These are phyloP conservation scores for Myxozyma nipponensis DNA, from an alignment of 805 yeast genomes.

Conservation along the genomic window DNA sequence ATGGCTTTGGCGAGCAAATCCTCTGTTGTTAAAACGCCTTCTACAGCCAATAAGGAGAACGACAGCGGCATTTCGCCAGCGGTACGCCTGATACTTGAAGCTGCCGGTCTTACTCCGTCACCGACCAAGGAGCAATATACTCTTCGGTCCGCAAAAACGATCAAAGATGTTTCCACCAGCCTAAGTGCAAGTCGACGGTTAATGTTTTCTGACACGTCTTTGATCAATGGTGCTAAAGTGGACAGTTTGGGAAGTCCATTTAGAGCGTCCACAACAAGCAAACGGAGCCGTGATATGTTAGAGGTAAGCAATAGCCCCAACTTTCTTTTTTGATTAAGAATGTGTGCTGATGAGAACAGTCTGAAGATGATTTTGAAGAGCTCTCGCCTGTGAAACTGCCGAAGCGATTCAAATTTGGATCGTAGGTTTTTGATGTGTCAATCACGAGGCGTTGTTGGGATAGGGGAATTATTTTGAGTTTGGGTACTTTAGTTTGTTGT, in stretches of 20 bases:
- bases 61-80: constrained; percentile 1
- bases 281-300: background rate
- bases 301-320: background rate
- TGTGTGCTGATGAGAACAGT: background rate
- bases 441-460: background rate
- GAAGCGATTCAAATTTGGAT: constrained; percentile 4
- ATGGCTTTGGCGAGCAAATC: too few species aligned
- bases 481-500: background rate
- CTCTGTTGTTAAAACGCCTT: background rate
- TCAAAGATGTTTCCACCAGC: too few species aligned
- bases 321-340: background rate
- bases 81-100: background rate
- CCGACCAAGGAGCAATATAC: background rate
- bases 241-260: too few species aligned
- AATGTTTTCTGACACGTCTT: too few species aligned
- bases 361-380: constrained; percentile 1
- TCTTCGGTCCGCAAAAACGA: too few species aligned
- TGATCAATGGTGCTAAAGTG: constrained; percentile 1
- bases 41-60: background rate
- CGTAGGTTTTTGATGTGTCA: background rate
- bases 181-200: too few species aligned
- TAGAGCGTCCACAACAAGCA: too few species aligned
- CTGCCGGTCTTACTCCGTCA: constrained; percentile 7
- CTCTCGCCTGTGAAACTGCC: constrained; percentile 12
- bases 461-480: background rate